Evolutionary conservation across 129 eudicot species (phyloP), one percentile per base, ranked within the genome.

Genomic region (Arctium minus): DNA sequence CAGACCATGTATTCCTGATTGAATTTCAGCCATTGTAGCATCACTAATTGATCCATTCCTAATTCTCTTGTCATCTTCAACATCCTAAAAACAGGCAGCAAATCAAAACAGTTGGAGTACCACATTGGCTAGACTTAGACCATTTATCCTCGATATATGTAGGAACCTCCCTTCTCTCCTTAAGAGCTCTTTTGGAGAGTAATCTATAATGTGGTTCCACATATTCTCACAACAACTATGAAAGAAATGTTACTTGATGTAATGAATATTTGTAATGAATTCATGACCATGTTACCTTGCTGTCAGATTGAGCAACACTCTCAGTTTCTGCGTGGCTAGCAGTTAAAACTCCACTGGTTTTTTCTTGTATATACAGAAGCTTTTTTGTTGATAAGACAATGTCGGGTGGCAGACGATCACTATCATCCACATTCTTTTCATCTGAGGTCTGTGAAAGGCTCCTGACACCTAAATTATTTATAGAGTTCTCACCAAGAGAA

Each of bases 1-100:
- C 84, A 92, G 83, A 79, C 93, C 97, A 67, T 92, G 85, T 29
- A 89, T 72, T 74, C 91, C 89, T 12, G 97, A 92, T 86, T 92
- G 89, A 86, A 88, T 85, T 86, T 92, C 94, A 86, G 89, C 87
- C 27, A 85, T 78, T 69, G 83, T 78, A 82, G 88, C 82, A 78
- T 90, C 92, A 80, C 86, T 76, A 39, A 87, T 44, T 0, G 89
- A 74, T 50, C 78, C 83, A 48, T 79, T 76, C 71, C 27, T 88
- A 18, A 73, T 73, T 35, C 50, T 79, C 29, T 39, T 72, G 10
- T 70, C 89, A 79, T 42, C 86, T 62, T 80, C 81, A 53, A 33
- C 81, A 84, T 73, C 90, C 96, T 91, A 85, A 40, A 85, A 80
- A 76, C 9, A 69, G 37, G 48, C 50, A 79, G 35, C 36, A 79